A percentile compares a stretch with the other conserved stretches of the same genome.
Evolutionary conservation across 2,329 filamentous ascomycete species (phyloP).

Genomic region (Colletotrichum sp.): DNA sequence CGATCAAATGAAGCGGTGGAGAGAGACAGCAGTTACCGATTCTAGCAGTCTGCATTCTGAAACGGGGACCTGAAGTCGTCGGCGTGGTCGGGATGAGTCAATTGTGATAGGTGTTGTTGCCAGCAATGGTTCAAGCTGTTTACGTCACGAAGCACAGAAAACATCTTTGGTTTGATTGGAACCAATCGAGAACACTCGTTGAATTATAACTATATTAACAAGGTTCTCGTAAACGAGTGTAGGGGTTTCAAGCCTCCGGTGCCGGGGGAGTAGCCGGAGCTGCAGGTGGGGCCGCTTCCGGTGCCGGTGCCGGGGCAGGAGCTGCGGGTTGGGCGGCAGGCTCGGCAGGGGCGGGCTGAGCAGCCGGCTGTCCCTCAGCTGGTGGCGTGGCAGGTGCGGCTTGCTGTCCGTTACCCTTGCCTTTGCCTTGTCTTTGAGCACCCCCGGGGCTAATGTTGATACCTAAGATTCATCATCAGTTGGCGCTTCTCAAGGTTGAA

Average conservation of each 20-base stretch:
- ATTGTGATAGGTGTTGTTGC: not conserved
- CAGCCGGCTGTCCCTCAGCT: not conserved
- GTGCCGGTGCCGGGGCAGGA: not conserved
- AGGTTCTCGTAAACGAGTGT: not conserved
- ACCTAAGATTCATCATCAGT: not conserved
- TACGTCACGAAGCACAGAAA: not conserved
- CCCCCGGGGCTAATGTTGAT: slow-evolving; percentile 9
- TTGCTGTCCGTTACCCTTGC: not conserved
- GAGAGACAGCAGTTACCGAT: not conserved
- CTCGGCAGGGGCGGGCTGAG: not conserved
- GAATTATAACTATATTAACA: not conserved
- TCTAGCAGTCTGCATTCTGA: not conserved
- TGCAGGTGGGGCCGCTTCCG: not conserved
- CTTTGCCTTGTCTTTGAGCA: not conserved
- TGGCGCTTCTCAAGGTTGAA: not conserved
- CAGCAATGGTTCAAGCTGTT: not conserved
- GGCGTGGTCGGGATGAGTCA: not conserved
- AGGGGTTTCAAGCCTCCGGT: not conserved
- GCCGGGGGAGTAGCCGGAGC: not conserved
- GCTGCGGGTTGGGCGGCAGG: not conserved
- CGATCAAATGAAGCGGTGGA: rapidly evolving
- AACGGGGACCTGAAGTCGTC: not conserved
- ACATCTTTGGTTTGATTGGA: not conserved
- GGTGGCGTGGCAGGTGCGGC: not conserved
- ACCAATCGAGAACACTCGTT: not conserved